phyloP scores from a whole-genome alignment of 2,329 filamentous ascomycete species.

The Byssochlamys sp. region DNA sequence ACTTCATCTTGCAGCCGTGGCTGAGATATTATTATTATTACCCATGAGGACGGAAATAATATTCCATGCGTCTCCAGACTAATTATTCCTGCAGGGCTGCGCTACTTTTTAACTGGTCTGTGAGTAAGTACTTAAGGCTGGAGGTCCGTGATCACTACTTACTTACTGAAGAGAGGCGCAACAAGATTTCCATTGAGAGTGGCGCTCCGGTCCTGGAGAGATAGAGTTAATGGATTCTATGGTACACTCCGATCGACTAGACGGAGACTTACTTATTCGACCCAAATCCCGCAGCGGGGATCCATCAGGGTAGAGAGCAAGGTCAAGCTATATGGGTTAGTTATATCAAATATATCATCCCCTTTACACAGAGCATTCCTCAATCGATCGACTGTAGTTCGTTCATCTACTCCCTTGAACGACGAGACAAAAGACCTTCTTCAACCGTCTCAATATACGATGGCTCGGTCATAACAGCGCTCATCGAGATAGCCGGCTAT shows the following conservation, averaged over 20 bases:
- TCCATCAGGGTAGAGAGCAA: too few relatives aligned
- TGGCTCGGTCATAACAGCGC: neutral
- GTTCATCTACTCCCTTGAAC: neutral
- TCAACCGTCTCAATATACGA: neutral
- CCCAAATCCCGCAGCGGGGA: too few relatives aligned
- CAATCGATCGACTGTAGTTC: too few relatives aligned
- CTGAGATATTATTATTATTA: neutral
- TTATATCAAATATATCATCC: too few relatives aligned
- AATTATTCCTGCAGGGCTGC: neutral
- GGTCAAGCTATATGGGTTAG: too few relatives aligned
- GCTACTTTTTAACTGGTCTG: neutral
- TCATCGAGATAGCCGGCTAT: neutral
- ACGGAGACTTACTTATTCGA: too few relatives aligned
- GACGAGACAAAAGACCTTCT: too few relatives aligned
- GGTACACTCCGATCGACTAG: too few relatives aligned
- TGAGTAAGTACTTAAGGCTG: neutral
- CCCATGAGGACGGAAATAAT: neutral
- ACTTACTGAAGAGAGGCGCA: neutral
- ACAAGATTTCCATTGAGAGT: neutral
- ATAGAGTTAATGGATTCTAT: neutral
- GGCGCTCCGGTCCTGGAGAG: neutral
- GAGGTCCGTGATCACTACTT: neutral
- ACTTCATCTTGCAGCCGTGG: neutral
- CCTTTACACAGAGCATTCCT: too few relatives aligned
- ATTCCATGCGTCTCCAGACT: neutral